These are phyloP conservation scores for Phenoliferia sp. DNA, from an alignment of 1,284 basidiomycete genomes.

Conservation along the genomic window DNA sequence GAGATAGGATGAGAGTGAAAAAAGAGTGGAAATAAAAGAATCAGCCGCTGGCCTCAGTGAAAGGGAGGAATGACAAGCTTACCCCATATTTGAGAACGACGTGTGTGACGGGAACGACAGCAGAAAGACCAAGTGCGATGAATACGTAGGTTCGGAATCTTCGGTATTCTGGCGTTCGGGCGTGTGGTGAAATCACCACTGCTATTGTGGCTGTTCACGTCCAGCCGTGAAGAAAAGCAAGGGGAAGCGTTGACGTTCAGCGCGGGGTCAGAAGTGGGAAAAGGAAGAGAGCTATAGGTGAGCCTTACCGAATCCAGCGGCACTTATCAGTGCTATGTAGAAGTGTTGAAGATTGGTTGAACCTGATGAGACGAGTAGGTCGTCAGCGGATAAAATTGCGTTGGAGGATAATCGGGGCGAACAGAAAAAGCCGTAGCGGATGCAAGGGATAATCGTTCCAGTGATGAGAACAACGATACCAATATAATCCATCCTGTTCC, in stretches of 20 bases:
- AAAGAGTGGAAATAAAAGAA: too few species aligned
- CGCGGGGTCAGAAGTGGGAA: too few species aligned
- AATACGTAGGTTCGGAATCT: slow-evolving; percentile 33
- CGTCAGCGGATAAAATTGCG: slow-evolving; percentile 12
- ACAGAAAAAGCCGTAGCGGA: slow-evolving; percentile 35
- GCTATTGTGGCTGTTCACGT: slow-evolving; percentile 13
- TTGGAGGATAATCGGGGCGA: slow-evolving; percentile 28
- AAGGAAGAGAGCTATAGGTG: too few species aligned
- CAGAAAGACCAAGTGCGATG: slow-evolving; percentile 30
- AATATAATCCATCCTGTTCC: slow-evolving; percentile 36
- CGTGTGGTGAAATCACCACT: slow-evolving; percentile 25
- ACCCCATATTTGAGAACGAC: slow-evolving; percentile 17
- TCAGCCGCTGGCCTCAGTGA: too few species aligned
- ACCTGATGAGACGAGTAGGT: background rate
- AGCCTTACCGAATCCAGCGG: slow-evolving; percentile 15
- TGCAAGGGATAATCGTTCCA: slow-evolving; percentile 30
- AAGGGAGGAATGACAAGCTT: too few species aligned
- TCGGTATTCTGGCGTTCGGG: slow-evolving; percentile 30
- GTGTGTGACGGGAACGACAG: slow-evolving; percentile 33
- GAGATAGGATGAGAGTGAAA: slow-evolving; percentile 14
- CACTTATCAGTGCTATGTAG: slow-evolving; percentile 31
- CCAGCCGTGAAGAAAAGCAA: background rate
- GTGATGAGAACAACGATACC: slow-evolving; percentile 35
- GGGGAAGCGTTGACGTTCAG: slow-evolving; percentile 5
- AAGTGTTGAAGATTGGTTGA: slow-evolving; percentile 21